phyloP scores from a whole-genome alignment of 1,284 basidiomycete species.

The Ganoderma meredithae region DNA sequence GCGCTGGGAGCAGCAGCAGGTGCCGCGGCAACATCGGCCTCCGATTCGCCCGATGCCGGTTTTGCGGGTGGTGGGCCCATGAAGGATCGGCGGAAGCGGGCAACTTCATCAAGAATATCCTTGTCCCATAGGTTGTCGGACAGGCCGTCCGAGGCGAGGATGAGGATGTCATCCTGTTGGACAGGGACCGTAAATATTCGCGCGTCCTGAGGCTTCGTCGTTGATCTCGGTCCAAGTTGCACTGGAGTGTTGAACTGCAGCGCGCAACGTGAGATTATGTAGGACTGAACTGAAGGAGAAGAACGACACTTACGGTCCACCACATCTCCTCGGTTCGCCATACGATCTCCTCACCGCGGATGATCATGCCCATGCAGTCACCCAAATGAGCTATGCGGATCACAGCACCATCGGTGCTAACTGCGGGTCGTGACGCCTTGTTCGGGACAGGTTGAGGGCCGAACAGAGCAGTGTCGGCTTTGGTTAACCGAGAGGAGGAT shows the following conservation, averaged over 20 bases:
- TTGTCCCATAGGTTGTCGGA: constrained; percentile 97
- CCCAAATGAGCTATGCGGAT: constrained; percentile 92
- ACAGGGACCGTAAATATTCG: constrained; percentile 81
- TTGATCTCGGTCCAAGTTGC: constrained; percentile 83
- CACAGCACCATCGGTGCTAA: constrained; percentile 46
- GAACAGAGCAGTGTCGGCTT: constrained; percentile 31
- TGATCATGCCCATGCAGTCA: constrained; percentile 89
- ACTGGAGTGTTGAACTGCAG: constrained; percentile 88
- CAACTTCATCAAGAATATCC: constrained; percentile 91
- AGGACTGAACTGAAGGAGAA: constrained; percentile 13
- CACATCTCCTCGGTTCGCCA: constrained; percentile 96
- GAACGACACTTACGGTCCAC: constrained; percentile 67
- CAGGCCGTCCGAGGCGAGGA: constrained; percentile 90
- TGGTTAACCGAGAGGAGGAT: constrained; percentile 31
- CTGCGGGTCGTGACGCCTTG: constrained; percentile 25
- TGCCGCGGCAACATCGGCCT: neutral
- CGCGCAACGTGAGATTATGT: neutral
- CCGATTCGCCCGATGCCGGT: neutral
- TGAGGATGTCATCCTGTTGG: constrained; percentile 86
- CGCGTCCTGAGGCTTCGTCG: constrained; percentile 77
- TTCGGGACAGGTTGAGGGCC: constrained; percentile 29
- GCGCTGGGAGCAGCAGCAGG: constrained; percentile 28
- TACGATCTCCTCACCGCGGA: constrained; percentile 79
- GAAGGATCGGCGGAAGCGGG: constrained; percentile 64
- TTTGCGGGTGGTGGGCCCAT: constrained; percentile 24